Base-by-base conservation (phyloP, 768 basidiomycete genomes). In the Lyophyllum decastes region DNA sequence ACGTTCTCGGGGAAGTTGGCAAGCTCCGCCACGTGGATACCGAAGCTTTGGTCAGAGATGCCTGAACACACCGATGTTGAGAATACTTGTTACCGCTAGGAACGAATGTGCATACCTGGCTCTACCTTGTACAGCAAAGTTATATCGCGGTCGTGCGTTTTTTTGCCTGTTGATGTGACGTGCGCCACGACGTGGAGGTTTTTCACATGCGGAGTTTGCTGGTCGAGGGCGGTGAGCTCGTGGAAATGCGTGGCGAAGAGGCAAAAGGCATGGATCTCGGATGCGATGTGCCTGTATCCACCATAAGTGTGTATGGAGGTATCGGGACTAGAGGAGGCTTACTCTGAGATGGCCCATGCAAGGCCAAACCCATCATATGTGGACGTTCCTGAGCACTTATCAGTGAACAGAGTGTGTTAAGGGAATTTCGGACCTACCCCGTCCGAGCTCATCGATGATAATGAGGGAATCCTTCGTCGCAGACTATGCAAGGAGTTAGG, bases 321-420 rank as follows among this genome's bases (percentile, higher is more conserved):
- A 17, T 30, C 7, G 59, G n/a, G 17, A 33, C 30, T 46, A 49
- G 41, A 33, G 47, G 14, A 11, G 25, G 71, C 84, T 58, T 70
- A 95, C 95, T 99, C 97, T 51, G 94, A 96, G 64, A 98, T 98
- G 1, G 96, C 94, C 96, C 96, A 99, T 0, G 97, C 97, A 6
- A 99, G 81, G 6, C 95, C 96, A 65, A 98, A 98, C 5, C 96
- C 96, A 70, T 99, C 96, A 62, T 96, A 96, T 0, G 96, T 98
- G 0, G 95, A 97, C 0, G 95, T 97, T 6, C 95, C 90, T 90
- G 57, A 34, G 60, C 17, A 49, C 44, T 27, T 26, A 24, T 55
- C 47, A 43, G 21, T 26, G 19, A 49, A 9, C 30, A 24, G 40
- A 12, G 47, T 17, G 7, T 14, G 8, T 11, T 3, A 16, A n/a